Percentiles rank a stretch among this genome's conserved stretches.
These are phyloP conservation scores for Scedosporium apiospermum DNA, from an alignment of 2,329 filamentous ascomycete genomes.

Conservation along the genomic window DNA sequence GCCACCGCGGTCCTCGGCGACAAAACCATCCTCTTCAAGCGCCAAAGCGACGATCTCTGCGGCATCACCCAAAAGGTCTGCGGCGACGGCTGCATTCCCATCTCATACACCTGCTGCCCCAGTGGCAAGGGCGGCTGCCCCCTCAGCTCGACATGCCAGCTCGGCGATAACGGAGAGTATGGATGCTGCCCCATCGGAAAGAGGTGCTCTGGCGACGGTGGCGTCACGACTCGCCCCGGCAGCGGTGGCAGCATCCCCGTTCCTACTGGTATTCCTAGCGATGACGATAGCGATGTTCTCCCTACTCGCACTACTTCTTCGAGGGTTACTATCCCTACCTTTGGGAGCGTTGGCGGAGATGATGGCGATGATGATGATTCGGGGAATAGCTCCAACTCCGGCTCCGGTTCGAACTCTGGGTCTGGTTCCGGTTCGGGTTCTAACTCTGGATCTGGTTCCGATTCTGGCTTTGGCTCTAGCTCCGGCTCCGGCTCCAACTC, in stretches of 20 bases:
- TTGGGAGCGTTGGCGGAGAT: neutral
- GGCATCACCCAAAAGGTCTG: constrained; percentile 14
- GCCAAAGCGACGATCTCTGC: neutral
- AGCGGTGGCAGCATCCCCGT: neutral
- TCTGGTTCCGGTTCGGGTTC: neutral
- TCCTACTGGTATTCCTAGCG: neutral
- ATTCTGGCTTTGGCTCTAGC: neutral
- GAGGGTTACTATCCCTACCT: neutral
- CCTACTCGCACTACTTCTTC: neutral
- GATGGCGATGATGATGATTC: neutral
- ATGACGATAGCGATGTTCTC: neutral
- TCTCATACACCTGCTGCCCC: constrained; percentile 20
- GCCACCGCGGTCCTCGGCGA: constrained; percentile 34
- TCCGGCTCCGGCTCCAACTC: neutral
- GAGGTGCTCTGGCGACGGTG: constrained; percentile 17
- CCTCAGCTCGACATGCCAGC: constrained; percentile 13
- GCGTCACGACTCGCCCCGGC: constrained; percentile 11
- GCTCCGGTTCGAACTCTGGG: neutral
- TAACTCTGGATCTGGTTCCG: neutral
- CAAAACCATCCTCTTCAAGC: neutral
- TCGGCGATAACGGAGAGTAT: constrained; percentile 17
- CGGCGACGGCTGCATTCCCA: constrained; percentile 19
- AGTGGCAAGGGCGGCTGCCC: constrained; percentile 18
- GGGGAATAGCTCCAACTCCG: neutral
- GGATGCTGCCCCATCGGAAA: constrained; percentile 20